phyloP scores from a whole-genome alignment of 1,284 basidiomycete species.

The Fomes fomentarius region DNA sequence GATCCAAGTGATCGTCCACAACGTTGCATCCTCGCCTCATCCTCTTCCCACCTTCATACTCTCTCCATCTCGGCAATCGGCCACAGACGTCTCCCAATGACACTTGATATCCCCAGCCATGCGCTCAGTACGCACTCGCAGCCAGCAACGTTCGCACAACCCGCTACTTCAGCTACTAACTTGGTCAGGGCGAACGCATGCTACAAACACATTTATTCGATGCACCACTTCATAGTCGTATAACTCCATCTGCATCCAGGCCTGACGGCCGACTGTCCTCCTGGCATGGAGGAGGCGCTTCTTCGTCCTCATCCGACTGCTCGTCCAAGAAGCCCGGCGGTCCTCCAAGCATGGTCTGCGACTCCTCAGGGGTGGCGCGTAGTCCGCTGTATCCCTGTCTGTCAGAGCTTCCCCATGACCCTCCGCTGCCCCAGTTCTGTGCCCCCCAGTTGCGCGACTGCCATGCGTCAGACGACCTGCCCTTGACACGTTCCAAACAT shows the following conservation, averaged over 20 bases:
- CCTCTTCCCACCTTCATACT: constrained; percentile 10
- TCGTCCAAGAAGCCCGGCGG: constrained; percentile 36
- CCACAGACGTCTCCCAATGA: background rate
- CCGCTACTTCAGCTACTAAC: constrained; percentile 1
- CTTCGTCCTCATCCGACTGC: constrained; percentile 33
- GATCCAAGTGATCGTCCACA: constrained; percentile 18
- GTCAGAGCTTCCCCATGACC: constrained; percentile 22
- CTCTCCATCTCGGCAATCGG: constrained; percentile 10
- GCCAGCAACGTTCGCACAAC: background rate
- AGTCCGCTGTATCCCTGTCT: constrained; percentile 35
- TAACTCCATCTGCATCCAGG: constrained; percentile 35
- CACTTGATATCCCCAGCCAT: background rate
- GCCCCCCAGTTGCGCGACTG: constrained; percentile 26
- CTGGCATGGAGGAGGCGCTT: constrained; percentile 10
- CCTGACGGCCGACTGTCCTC: constrained; percentile 25
- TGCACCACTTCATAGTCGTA: constrained; percentile 32
- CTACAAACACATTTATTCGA: constrained; percentile 2
- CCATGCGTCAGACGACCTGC: constrained; percentile 25
- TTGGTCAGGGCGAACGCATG: constrained; percentile 9
- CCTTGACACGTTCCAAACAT: constrained; percentile 30
- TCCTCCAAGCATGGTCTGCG: constrained; percentile 34
- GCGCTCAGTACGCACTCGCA: too few relatives aligned
- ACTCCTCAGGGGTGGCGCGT: constrained; percentile 35
- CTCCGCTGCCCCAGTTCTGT: constrained; percentile 22
- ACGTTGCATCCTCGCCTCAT: constrained; percentile 12